Base-by-base conservation (phyloP, 108 stramenopile genomes). In the Skeletonema grethae region DNA sequence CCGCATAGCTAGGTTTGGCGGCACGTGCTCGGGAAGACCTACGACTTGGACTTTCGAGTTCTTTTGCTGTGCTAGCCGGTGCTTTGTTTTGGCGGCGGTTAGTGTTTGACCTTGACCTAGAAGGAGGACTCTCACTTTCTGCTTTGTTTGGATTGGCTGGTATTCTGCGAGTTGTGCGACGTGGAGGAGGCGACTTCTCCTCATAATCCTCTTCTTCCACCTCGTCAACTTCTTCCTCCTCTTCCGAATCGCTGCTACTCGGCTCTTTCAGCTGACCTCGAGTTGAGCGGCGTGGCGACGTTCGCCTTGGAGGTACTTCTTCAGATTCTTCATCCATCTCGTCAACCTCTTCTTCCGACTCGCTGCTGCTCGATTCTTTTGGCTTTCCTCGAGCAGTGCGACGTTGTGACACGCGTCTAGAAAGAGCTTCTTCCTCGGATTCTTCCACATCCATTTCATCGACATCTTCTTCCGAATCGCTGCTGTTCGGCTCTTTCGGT, bases 1-100 rank as follows among this genome's bases (percentile, higher is more conserved):
- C 69, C 13, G 34, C 31, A 29, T 82, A 63, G 39, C 30, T 63
- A 29, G 80, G 61, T 20, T 82, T 69, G 55, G 59, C 7, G 18
- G 10, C 60, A 12, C 67, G 22, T 55, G 69, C 61, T 39, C 48
- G 68, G 46, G 73, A 70, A 13, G 67, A 28, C 18, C 41, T 62
- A 39, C 39, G 38, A n/a, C 61, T 13, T 35, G 30, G 30, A 43
- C 58, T 72, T n/a, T 38, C 63, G 18, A 32, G 30, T 29, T 46
- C 48, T n/a, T 29, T 29, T 29, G 16, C 20, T 24, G 34, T n/a
- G 28, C 45, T 53, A 0, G 22, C 22, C n/a, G 18, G n/a, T 15
- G 50, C 50, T 24, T 53, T 20, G 50, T 22, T 53, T 22, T 53
- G 50, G 50, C 50, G 20, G 50, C 50, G 50, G 18, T 20, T 34